phyloP scores from a whole-genome alignment of 2,329 filamentous ascomycete species.

The Samsoniella hepiali region DNA sequence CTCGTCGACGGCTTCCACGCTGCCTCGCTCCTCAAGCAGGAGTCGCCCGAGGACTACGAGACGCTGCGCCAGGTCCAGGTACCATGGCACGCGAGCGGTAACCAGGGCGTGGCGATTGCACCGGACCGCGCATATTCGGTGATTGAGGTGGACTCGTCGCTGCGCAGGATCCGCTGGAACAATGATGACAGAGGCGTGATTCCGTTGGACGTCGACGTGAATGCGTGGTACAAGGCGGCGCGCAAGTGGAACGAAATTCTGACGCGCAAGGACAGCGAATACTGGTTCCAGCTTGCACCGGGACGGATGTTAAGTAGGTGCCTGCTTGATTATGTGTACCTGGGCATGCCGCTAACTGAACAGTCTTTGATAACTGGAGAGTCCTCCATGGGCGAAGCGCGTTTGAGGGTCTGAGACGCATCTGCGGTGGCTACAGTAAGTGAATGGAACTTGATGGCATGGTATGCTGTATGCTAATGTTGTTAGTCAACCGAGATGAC shows the following conservation, averaged over 20 bases:
- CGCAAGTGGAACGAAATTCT: conserved; percentile 70
- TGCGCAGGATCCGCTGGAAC: conserved; percentile 80
- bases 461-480: conserved; percentile 11
- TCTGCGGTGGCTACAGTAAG: conserved; percentile 90
- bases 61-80: conserved; percentile 56
- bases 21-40: conserved; percentile 54
- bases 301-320: conserved; percentile 71
- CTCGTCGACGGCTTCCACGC: conserved; percentile 85
- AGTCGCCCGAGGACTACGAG: conserved; percentile 55
- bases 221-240: conserved; percentile 77
- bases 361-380: conserved; percentile 95
- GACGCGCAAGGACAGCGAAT: conserved; percentile 61
- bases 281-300: conserved; percentile 77
- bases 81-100: conserved; percentile 84
- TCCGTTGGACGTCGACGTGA: conserved; percentile 49
- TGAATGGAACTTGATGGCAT: conserved; percentile 25
- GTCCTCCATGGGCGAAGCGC: conserved; percentile 81
- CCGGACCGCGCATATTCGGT: conserved; percentile 70
- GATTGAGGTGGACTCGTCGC: conserved; percentile 53
- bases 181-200: conserved; percentile 79
- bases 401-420: conserved; percentile 79
- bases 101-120: conserved; percentile 75
- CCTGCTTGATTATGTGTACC: neutral
- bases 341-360: neutral
- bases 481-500: conserved; percentile 72